Base-by-base conservation (phyloP, 345 rosid genomes). In the Excoecaria agallocha region DNA sequence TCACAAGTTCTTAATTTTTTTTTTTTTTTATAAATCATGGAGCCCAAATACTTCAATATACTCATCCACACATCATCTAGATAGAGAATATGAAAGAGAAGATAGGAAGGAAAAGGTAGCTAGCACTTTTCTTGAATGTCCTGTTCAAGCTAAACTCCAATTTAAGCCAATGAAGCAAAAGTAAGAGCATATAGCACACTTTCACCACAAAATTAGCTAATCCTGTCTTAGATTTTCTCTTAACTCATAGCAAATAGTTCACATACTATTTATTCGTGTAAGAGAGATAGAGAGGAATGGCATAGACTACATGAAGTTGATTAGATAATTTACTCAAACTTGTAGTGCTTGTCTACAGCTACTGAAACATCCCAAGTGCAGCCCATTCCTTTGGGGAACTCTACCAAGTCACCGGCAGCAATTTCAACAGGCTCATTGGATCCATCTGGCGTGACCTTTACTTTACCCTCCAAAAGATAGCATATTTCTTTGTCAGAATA, bases 301-400 rank as follows among this genome's bases (percentile, higher is more conserved):
- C 20, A 69, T 80, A 13, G 79, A 35, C 30, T 58, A 19, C 15
- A 59, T 11, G 19, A 69, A 16, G 10, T 43, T 43, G 48, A 43
- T 43, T 6, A 43, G 48, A 61, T 37, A 19, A 11, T 76, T 77
- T 30, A 91, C 58, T 89, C 94, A 12, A 91, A 94, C 20, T 88
- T 88, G 59, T 90, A 94, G 80, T 94, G 97, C 76, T 94, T 94
- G 78, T 94, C 96, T 54, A 94, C 96, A 41, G 88, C 93, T 16
- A 78, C 90, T 0, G 92, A 86, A 57, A 94, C 97, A 78, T 92
- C 97, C 98, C 98, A 92, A 83, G 91, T 92, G 87, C 97, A 92
- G 76, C 88, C 88, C 97, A 94, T 88, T 69, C 98, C 98, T 81
- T 92, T 89, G 0, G 96, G 94, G 79, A 92, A 92, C 74, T 78